A percentile compares a stretch with the other conserved stretches of the same genome.
Evolutionary conservation across 1,284 basidiomycete species (phyloP).

Genomic region (Ganoderma resinaceum): DNA sequence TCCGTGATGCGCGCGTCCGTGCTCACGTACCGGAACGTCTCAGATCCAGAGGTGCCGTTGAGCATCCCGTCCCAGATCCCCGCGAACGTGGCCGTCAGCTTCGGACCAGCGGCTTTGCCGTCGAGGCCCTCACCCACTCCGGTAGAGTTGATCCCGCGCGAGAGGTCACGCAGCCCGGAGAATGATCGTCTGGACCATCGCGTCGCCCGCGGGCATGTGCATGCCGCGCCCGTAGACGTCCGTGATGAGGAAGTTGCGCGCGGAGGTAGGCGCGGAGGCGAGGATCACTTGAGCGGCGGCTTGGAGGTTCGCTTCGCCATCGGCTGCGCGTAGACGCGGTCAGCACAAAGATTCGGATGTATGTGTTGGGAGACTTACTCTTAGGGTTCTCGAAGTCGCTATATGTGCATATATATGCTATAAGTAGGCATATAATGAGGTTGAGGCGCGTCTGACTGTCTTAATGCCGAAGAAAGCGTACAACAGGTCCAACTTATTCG

Average conservation of each 20-base stretch:
- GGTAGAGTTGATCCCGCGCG: conserved; percentile 23
- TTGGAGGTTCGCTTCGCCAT: conserved; percentile 42
- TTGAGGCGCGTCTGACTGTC: conserved; percentile 28
- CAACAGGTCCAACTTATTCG: conserved; percentile 41
- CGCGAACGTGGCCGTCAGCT: conserved; percentile 37
- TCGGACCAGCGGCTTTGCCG: conserved; percentile 1
- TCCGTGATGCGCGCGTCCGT: conserved; percentile 36
- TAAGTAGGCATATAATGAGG: not conserved
- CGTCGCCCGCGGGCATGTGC: conserved; percentile 37
- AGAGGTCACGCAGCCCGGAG: conserved; percentile 34
- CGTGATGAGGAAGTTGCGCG: conserved; percentile 40
- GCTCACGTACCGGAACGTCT: conserved; percentile 43
- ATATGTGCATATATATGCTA: not conserved
- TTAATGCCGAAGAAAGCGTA: conserved; percentile 49
- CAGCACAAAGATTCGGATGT: not conserved
- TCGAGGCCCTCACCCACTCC: not conserved
- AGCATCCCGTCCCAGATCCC: conserved; percentile 43
- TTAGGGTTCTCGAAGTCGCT: conserved; percentile 41
- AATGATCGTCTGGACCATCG: conserved; percentile 41
- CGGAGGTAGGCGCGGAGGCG: conserved; percentile 38
- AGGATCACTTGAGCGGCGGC: conserved; percentile 44
- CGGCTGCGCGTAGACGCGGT: conserved; percentile 27
- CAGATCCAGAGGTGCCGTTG: conserved; percentile 36
- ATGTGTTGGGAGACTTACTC: conserved; percentile 27
- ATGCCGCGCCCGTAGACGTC: conserved; percentile 42